phyloP scores from a whole-genome alignment of 2,329 filamentous ascomycete species.

The Fusarium buharicum region DNA sequence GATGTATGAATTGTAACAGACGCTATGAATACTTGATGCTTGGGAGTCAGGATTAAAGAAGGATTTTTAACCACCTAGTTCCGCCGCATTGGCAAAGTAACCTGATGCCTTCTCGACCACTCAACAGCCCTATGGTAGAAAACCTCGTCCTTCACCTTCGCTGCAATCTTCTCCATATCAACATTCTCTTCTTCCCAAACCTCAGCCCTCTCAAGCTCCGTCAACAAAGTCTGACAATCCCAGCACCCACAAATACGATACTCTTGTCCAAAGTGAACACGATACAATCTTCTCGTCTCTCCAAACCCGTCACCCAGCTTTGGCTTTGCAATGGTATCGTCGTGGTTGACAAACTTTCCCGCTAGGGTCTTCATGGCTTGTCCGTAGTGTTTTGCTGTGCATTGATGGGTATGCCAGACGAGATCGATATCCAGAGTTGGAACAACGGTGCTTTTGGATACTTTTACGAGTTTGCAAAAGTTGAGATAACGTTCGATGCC shows the following conservation, averaged over 20 bases:
- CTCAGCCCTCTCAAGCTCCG: constrained; percentile 34
- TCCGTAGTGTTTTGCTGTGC: constrained; percentile 46
- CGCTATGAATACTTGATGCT: too few relatives aligned
- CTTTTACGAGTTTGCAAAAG: constrained; percentile 51
- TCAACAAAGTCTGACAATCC: constrained; percentile 51
- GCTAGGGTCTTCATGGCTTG: constrained; percentile 22
- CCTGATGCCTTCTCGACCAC: constrained; percentile 9
- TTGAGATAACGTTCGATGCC: constrained; percentile 52
- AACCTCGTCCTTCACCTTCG: constrained; percentile 17
- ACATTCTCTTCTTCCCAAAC: neutral
- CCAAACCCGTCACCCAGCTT: constrained; percentile 44
- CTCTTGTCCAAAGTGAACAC: constrained; percentile 49
- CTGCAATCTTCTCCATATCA: constrained; percentile 19
- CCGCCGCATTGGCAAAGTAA: neutral
- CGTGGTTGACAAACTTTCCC: constrained; percentile 51
- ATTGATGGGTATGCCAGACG: constrained; percentile 58
- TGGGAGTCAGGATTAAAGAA: too few relatives aligned
- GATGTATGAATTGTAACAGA: too few relatives aligned
- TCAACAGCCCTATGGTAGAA: constrained; percentile 34
- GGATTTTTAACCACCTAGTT: neutral
- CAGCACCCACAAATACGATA: constrained; percentile 52
- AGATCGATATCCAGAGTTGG: constrained; percentile 57
- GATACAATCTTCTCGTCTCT: constrained; percentile 47
- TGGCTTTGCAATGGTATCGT: constrained; percentile 50
- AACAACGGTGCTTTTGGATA: constrained; percentile 46